Conservation (phyloP, 306 rosid species). For the Betula pendula region DNA sequence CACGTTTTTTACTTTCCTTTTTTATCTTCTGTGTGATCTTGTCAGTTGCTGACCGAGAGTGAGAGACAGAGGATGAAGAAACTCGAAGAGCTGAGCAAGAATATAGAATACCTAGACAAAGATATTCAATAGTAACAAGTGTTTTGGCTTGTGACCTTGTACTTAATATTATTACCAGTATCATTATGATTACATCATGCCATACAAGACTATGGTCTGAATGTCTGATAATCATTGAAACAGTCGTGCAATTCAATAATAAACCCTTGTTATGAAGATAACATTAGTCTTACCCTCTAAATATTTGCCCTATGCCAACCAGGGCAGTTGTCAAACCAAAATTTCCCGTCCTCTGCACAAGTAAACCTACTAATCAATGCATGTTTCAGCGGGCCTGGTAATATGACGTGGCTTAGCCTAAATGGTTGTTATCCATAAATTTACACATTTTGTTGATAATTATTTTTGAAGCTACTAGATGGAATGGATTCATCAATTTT, state of each 20-base stretch:
- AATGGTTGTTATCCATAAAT: too few relatives aligned
- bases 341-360: neutral
- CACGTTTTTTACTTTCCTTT: neutral
- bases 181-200: too few relatives aligned
- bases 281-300: neutral
- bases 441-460: neutral
- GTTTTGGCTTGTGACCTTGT: conserved; percentile 5
- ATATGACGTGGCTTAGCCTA: too few relatives aligned
- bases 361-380: neutral
- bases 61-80: conserved; percentile 77
- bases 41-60: conserved; percentile 74
- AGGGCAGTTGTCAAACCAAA: neutral
- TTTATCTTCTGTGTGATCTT: conserved; percentile 14
- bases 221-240: too few relatives aligned
- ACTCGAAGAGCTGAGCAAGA: conserved; percentile 80
- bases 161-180: neutral
- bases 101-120: conserved; percentile 40
- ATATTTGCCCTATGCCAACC: neutral
- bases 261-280: too few relatives aligned
- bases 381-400: neutral
- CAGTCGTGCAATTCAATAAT: too few relatives aligned
- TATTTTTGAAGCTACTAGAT: neutral
- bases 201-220: neutral
- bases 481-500: neutral
- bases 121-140: conserved; percentile 17